Evolutionary conservation across 1,139 yeast species (phyloP), one percentile per base, ranked within the genome.

Genomic region (Nakaseomyces nivariensis): DNA sequence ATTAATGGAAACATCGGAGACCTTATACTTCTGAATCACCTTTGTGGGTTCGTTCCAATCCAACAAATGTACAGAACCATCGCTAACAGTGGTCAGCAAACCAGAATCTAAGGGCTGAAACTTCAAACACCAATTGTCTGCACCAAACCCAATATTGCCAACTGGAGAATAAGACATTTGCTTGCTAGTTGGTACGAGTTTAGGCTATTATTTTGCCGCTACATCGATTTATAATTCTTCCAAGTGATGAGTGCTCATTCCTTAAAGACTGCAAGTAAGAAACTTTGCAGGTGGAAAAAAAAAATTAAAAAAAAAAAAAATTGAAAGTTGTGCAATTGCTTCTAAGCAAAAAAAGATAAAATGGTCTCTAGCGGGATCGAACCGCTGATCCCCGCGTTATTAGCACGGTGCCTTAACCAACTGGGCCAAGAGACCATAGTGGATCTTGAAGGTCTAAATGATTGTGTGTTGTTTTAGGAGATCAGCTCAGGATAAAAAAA

Each of bases 371-470:
- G 65, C 65, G 65, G 65, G 65, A 60, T 61, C 65, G 65, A 61
- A 61, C 65, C 65, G 65, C 65, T 61, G 65, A 61, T 61, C 65
- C 64, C 64, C 62, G 65, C 65, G 65, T 61, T 61, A 61, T 61
- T 61, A 61, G 65, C 65, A 61, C 65, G 62, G 64, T 61, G 65
- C 65, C 65, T 61, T 61, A 61, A 61, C 65, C 65, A 61, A 61
- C 65, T 61, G 65, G 65, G 65, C 65, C 65, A 61, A 61, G 65
- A 58, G 62, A 61, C 61, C 65, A 45, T 38, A 33, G 32, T 24
- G 31, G 9, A 41, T 37, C 13, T 11, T 13, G n/a, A 34, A 11
- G 3, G 6, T 34, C 2, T 5, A n/a, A 11, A 11, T 17, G 22
- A 17, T 17, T 17, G 22, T 17, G 22, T 17, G 3, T 17, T 17